These are phyloP conservation scores for Rhizophora apiculata DNA, from an alignment of 345 rosid genomes.

Conservation along the genomic window DNA sequence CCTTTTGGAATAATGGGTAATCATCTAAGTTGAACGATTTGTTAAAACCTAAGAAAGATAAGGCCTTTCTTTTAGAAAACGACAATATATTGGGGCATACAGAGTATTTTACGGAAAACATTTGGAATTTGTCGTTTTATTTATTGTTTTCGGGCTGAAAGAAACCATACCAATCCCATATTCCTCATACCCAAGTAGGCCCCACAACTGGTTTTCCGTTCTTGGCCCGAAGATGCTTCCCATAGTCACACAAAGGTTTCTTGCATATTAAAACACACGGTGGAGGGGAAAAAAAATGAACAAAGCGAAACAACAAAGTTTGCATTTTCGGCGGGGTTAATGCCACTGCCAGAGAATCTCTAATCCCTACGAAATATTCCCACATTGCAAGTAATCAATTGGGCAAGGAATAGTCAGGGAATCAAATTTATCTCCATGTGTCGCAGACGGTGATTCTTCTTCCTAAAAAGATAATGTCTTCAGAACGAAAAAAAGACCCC, in stretches of 20 bases:
- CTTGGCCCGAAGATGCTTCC: neutral
- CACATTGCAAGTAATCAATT: neutral
- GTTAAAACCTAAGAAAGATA: too few species aligned
- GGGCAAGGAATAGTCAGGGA: neutral
- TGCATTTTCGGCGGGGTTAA: neutral
- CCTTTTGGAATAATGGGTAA: too few species aligned
- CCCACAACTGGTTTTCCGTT: too few species aligned
- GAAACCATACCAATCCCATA: too few species aligned
- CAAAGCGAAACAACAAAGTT: slow-evolving; percentile 5
- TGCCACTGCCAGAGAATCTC: slow-evolving; percentile 9
- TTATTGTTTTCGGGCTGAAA: too few species aligned
- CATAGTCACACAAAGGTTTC: neutral
- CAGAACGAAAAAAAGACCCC: too few species aligned
- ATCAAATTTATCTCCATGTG: neutral
- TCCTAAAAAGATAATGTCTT: neutral
- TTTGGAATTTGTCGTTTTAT: too few species aligned
- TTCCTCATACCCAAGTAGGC: too few species aligned
- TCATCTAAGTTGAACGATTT: too few species aligned
- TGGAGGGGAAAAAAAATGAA: neutral
- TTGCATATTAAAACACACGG: neutral
- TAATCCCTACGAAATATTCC: neutral
- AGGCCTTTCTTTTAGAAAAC: too few species aligned
- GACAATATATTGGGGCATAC: too few species aligned
- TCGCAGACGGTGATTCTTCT: neutral
- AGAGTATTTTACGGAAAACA: too few species aligned